Conservation (phyloP, 768 basidiomycete species). For the Boletus vinaceobasis region DNA sequence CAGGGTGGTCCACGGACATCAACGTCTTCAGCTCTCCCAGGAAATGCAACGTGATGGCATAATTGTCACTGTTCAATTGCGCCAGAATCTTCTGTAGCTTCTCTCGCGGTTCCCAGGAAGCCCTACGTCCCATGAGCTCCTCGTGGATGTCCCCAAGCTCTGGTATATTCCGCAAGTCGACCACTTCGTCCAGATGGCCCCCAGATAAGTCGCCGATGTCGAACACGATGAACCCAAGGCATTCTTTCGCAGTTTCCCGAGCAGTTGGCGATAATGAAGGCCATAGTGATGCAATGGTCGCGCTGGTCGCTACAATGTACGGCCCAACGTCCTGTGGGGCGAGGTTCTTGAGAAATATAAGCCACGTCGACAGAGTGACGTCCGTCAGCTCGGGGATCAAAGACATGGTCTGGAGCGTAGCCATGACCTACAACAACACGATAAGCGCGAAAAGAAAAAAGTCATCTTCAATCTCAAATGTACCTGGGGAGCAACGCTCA, state of each 20-base stretch:
- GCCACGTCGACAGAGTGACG: constrained; percentile 78
- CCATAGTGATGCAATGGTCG: constrained; percentile 82
- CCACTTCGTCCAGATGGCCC: constrained; percentile 69
- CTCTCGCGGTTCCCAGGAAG: constrained; percentile 48
- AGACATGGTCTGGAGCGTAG: constrained; percentile 90
- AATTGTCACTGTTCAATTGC: constrained; percentile 76
- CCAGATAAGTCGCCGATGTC: constrained; percentile 55
- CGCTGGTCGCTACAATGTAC: constrained; percentile 83
- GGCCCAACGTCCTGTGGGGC: constrained; percentile 70
- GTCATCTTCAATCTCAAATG: constrained; percentile 12
- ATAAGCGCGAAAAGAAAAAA: constrained; percentile 11
- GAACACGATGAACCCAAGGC: constrained; percentile 67
- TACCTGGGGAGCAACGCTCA: constrained; percentile 85
- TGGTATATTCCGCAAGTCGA: constrained; percentile 69
- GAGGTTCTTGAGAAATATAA: constrained; percentile 67
- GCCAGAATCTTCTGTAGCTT: constrained; percentile 65
- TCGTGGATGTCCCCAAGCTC: constrained; percentile 49
- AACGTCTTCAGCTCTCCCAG: constrained; percentile 72
- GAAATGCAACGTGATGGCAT: constrained; percentile 70
- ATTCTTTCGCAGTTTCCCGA: constrained; percentile 51
- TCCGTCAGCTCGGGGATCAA: constrained; percentile 69
- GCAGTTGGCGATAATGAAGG: constrained; percentile 50
- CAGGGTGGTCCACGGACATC: constrained; percentile 47
- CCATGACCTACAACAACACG: constrained; percentile 81
- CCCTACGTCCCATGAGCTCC: constrained; percentile 44